phyloP scores from a whole-genome alignment of 257 asterid genomes.

The Lycium ferocissimum region DNA sequence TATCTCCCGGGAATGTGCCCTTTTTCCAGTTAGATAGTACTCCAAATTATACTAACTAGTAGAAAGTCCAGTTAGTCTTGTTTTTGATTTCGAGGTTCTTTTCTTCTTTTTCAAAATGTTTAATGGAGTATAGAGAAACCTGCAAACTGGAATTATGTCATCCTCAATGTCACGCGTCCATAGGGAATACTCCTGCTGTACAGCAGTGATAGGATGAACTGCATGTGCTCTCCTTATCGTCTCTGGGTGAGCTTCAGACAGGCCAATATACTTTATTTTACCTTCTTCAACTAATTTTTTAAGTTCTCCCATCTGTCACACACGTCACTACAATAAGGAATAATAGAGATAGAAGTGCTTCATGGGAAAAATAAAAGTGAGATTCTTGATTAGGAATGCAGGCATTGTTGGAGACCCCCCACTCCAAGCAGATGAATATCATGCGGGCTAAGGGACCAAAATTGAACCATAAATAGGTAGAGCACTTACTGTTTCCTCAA shows the following conservation, averaged over 20 bases:
- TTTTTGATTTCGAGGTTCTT: slow-evolving; percentile 1
- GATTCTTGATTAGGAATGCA: not conserved
- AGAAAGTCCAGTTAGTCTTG: not conserved
- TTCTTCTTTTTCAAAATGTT: not conserved
- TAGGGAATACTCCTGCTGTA: slow-evolving; percentile 67
- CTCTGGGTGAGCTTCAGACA: slow-evolving; percentile 68
- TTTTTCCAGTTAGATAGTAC: not conserved
- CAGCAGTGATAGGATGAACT: slow-evolving; percentile 66
- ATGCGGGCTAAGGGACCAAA: not conserved
- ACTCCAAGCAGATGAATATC: not conserved
- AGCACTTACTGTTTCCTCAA: slow-evolving; percentile 66
- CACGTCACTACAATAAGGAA: not conserved
- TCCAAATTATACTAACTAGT: not conserved
- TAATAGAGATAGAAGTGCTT: not conserved
- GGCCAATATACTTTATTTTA: slow-evolving; percentile 66
- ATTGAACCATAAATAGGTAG: not conserved
- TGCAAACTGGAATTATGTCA: slow-evolving; percentile 63
- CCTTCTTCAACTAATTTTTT: slow-evolving; percentile 65
- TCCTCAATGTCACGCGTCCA: slow-evolving; percentile 70
- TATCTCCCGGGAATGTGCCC: not conserved
- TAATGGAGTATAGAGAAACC: slow-evolving; percentile 36
- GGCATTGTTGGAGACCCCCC: not conserved
- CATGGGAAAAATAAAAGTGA: not conserved
- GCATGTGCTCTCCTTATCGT: slow-evolving; percentile 71
- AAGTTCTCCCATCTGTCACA: slow-evolving; percentile 60